Percentiles rank a stretch among this genome's conserved stretches.
These are phyloP conservation scores for Kuraishia cidri DNA, from an alignment of 805 yeast genomes.

Conservation along the genomic window DNA sequence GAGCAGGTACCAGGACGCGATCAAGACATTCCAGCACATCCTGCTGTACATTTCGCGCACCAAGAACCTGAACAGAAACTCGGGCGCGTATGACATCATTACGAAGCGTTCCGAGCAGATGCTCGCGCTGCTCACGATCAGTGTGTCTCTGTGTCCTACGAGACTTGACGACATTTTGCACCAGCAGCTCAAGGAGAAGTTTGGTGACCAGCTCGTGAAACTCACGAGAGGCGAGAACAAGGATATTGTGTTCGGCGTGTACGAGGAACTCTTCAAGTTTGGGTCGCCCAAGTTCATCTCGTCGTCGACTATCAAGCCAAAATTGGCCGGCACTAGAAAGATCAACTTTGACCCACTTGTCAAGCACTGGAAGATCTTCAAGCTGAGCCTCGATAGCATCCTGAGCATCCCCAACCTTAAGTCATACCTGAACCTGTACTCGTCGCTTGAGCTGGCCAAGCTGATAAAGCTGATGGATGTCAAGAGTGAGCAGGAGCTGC, in stretches of 20 bases:
- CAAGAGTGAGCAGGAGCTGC: constrained; percentile 16
- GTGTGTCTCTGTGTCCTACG: constrained; percentile 35
- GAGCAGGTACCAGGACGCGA: constrained; percentile 39
- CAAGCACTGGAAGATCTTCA: constrained; percentile 32
- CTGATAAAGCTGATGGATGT: constrained; percentile 23
- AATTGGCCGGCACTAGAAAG: constrained; percentile 14
- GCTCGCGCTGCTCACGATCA: constrained; percentile 38
- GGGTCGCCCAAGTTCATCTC: constrained; percentile 41
- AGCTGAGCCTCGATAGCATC: constrained; percentile 27
- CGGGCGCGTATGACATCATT: constrained; percentile 35
- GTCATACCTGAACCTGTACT: constrained; percentile 34
- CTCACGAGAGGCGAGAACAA: constrained; percentile 27
- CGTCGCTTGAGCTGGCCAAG: constrained; percentile 34
- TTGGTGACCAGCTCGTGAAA: constrained; percentile 32
- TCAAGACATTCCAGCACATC: constrained; percentile 37
- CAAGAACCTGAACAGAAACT: constrained; percentile 25
- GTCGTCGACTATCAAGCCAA: constrained; percentile 21
- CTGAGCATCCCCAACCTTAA: constrained; percentile 29
- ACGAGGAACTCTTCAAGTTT: constrained; percentile 35
- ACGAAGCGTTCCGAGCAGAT: constrained; percentile 40
- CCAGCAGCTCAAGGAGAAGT: constrained; percentile 33
- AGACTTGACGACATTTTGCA: constrained; percentile 35
- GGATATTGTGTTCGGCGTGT: constrained; percentile 26
- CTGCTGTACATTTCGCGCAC: constrained; percentile 36
- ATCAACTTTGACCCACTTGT: constrained; percentile 28